Evolutionary conservation across 352 stramenopile species (phyloP), one percentile per base, ranked within the genome.

Genomic region (Phytophthora europaea): DNA sequence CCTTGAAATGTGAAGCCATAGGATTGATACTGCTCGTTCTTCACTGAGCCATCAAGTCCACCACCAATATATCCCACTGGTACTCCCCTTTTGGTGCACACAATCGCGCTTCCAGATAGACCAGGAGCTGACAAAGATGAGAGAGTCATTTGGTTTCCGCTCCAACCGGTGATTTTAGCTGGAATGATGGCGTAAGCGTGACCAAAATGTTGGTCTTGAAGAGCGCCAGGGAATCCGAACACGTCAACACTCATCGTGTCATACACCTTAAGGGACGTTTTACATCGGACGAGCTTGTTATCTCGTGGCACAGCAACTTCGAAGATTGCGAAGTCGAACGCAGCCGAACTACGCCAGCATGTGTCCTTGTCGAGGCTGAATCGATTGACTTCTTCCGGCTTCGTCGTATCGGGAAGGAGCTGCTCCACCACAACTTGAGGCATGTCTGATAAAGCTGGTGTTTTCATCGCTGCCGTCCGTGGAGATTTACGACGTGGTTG

Each of bases 51-150:
- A 75, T 80, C 63, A 75, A 68, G 65, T 15, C 54, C 54, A 73
- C 68, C 68, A 74, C 73, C 69, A 50, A 80, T 57, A 62, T 78
- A 81, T 78, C 73, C 73, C 66, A 80, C 68, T 61, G 68, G 62
- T 54, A 78, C 64, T 63, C 73, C 69, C 52, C 53, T 70, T 58
- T 75, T 72, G 20, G 69, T 71, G 61, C 60, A 79, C 72, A 79
- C 66, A 75, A 75, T 65, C 6, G 59, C 72, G 61, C 72, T 75
- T 72, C 59, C 67, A 65, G 72, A 79, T 18, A 75, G 48, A 68
- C 43, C 66, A 55, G 65, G 66, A 71, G 60, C 60, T 59, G 72
- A 75, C 53, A 75, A 64, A 52, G 67, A 50, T 53, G 70, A 78
- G 52, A 76, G 51, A 54, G 34, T 64, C 74, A 81, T 81, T 81